Evolutionary conservation across 2,329 filamentous ascomycete genomes (phyloP).

Genomic region (Colletotrichum somersetense): DNA sequence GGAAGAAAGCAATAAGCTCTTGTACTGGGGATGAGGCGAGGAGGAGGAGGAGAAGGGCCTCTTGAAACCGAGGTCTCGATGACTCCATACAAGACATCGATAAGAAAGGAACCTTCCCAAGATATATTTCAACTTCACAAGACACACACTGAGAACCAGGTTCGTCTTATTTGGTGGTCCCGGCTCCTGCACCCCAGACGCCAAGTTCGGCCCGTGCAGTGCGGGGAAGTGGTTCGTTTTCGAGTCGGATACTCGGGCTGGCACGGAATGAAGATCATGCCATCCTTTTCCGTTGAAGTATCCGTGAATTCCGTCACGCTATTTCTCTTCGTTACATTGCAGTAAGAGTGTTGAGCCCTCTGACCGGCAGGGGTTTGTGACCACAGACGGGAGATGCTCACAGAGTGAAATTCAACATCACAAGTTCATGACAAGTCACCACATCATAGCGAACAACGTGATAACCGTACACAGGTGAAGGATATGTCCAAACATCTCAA

Average conservation of each 20-base stretch:
- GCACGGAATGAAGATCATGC: constrained; percentile 7
- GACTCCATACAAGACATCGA: background rate
- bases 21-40: background rate
- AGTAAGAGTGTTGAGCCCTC: background rate
- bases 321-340: background rate
- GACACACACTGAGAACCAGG: background rate
- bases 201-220: constrained; percentile 12
- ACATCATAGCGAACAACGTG: background rate
- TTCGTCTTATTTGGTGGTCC: background rate
- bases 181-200: background rate
- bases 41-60: too few relatives aligned
- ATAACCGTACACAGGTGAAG: background rate
- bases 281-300: constrained; percentile 22
- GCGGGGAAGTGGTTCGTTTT: constrained; percentile 29
- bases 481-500: background rate
- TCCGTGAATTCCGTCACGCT: constrained; percentile 17
- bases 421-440: background rate
- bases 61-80: background rate
- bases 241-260: background rate
- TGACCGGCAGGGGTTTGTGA: background rate
- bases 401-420: background rate
- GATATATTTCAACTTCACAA: constrained; percentile 5
- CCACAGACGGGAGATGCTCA: background rate
- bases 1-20: background rate
- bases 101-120: background rate